Percentiles rank a stretch among this genome's conserved stretches.
Evolutionary conservation across 352 stramenopile genomes (phyloP).

Genomic region (Phytopythium vexans): DNA sequence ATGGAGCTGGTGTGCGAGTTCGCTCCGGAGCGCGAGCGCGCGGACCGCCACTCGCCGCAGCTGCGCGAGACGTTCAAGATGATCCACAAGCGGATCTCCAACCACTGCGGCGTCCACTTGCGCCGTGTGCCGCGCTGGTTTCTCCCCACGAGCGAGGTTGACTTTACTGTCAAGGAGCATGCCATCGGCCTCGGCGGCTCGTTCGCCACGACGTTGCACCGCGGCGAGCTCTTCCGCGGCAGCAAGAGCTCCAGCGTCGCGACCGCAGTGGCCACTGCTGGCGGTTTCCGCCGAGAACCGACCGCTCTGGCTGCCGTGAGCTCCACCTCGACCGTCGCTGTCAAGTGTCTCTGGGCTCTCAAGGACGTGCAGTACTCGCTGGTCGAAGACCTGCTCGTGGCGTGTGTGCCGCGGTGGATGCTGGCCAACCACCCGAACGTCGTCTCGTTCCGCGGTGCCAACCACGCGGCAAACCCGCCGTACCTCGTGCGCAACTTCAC

Average conservation of each 20-base stretch:
- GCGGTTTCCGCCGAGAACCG: slow-evolving; percentile 1
- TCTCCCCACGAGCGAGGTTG: slow-evolving; percentile 39
- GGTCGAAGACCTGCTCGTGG: slow-evolving; percentile 49
- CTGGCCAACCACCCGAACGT: slow-evolving; percentile 58
- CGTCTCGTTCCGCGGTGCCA: slow-evolving; percentile 53
- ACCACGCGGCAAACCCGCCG: slow-evolving; percentile 38
- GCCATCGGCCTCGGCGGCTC: slow-evolving; percentile 32
- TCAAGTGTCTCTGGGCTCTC: slow-evolving; percentile 58
- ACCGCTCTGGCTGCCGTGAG: slow-evolving; percentile 8
- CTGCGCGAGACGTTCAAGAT: slow-evolving; percentile 65
- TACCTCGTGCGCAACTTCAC: slow-evolving; percentile 66
- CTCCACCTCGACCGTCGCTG: slow-evolving; percentile 30
- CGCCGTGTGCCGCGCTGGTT: slow-evolving; percentile 64
- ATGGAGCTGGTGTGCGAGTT: slow-evolving; percentile 57
- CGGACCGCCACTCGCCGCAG: slow-evolving; percentile 31
- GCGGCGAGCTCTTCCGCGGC: slow-evolving; percentile 50
- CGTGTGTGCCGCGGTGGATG: slow-evolving; percentile 44
- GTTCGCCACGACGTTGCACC: slow-evolving; percentile 45
- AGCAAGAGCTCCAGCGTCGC: slow-evolving; percentile 28
- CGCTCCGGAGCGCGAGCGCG: slow-evolving; percentile 25
- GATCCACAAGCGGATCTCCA: slow-evolving; percentile 53
- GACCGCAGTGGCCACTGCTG: slow-evolving; percentile 8
- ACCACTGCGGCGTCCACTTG: slow-evolving; percentile 40
- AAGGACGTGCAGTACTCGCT: slow-evolving; percentile 40
- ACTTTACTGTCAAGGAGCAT: slow-evolving; percentile 35